Conservation (phyloP, 2,329 filamentous ascomycete species). For the Pyricularia sp. region DNA sequence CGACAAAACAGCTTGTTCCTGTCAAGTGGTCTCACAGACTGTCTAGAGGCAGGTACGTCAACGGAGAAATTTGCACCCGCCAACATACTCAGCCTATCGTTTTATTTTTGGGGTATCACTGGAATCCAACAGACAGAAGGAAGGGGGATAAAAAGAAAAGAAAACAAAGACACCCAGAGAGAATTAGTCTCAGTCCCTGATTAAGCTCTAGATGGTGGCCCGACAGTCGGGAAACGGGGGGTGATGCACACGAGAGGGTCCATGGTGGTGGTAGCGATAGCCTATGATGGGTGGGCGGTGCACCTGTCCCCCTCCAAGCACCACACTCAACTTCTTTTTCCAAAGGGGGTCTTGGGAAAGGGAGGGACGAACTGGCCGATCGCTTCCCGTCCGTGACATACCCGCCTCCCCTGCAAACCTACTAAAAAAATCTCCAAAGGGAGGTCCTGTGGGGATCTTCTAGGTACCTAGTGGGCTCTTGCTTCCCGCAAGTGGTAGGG, state of each 20-base stretch:
- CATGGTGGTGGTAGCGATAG: not conserved
- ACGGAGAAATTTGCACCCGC: not conserved
- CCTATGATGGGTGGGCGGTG: not conserved
- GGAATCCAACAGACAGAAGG: not conserved
- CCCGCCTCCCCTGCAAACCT: not conserved
- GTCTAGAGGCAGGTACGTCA: not conserved
- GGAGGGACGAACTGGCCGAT: slow-evolving; percentile 1
- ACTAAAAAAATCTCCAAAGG: not conserved
- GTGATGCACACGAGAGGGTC: not conserved
- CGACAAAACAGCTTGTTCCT: not conserved
- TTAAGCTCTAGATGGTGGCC: not conserved
- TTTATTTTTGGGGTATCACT: not conserved
- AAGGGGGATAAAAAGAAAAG: not conserved
- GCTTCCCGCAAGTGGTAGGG: not conserved
- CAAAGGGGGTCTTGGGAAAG: not conserved
- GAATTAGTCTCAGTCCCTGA: not conserved
- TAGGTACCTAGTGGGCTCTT: not conserved
- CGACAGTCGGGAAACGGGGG: slow-evolving; percentile 1
- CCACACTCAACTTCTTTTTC: not conserved
- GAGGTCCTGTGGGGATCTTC: not conserved
- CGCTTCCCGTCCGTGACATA: not conserved
- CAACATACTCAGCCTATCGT: not conserved
- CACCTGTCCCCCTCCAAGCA: not conserved
- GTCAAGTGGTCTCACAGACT: not conserved
- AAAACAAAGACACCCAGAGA: not conserved